Conservation (phyloP, 768 basidiomycete species). For the Tulasnella sp. region DNA sequence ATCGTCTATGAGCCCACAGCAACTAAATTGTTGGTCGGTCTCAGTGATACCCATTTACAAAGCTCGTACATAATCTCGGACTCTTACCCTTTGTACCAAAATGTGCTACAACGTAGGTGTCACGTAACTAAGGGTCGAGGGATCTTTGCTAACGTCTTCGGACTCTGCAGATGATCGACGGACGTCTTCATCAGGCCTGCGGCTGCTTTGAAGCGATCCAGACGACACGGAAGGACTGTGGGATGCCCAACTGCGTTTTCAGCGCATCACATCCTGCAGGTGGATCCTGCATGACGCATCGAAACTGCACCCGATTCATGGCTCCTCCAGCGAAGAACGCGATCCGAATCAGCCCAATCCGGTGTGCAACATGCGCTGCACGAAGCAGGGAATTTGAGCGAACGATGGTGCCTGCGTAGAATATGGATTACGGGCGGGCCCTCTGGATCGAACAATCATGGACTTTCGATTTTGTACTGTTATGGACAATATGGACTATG, state of each 20-base stretch:
- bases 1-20: not conserved
- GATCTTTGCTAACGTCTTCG: not conserved
- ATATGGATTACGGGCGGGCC: no score
- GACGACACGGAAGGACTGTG: conserved; percentile 8
- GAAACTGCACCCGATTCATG: conserved; percentile 9
- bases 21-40: not conserved
- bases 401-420: conserved; percentile 1
- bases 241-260: conserved; percentile 12
- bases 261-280: conserved; percentile 4
- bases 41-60: not conserved
- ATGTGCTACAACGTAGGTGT: conserved; percentile 17
- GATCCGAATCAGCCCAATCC: conserved; percentile 5
- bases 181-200: conserved; percentile 16
- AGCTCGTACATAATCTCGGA: not conserved
- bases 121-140: not conserved
- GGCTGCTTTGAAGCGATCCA: conserved; percentile 15
- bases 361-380: conserved; percentile 5
- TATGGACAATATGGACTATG: no score
- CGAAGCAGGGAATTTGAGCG: conserved; percentile 3
- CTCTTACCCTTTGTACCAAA: not conserved
- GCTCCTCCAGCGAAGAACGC: conserved; percentile 7
- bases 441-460: no score
- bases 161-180: conserved; percentile 13
- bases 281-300: not conserved
- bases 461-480: no score